Evolutionary conservation across 2,329 filamentous ascomycete genomes (phyloP), one percentile per base, ranked within the genome.

Genomic region (Aspergillus felis): DNA sequence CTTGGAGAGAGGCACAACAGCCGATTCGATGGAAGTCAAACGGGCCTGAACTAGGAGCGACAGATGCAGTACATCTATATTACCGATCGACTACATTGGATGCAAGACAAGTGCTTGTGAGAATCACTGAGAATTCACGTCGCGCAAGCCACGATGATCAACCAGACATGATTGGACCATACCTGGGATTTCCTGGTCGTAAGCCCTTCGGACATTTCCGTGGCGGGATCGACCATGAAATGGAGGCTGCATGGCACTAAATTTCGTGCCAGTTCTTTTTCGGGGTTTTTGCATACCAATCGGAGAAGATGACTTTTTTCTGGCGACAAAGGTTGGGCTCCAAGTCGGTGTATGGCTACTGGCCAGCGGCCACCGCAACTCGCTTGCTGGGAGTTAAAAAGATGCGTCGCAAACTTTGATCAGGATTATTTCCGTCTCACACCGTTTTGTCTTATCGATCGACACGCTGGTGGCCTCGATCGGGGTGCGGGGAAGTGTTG

Each of bases 401-500:
- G 14, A 14, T 17, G 44, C 24, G 12, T 47, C 22, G 22, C 22
- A 14, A 22, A 10, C 22, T 24, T 8, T 44, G 44, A 27, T 17
- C 24, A n/a, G 17, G 22, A 24, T 14, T 24, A 25, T 27, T 24
- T 27, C 22, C 44, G 44, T 24, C 44, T 47, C 22, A 47, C 24
- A 47, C 24, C 44, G 20, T 47, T 24, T 27, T 25, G 22, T 6
- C 3, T 47, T 25, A 50, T 51, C 47, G 68, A 71, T 70, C 65
- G 62, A 63, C 68, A 66, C 50, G 61, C 56, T 57, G 61, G 61
- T 66, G 62, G 64, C 58, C 65, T 66, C 42, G 58, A 61, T 61
- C 50, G 55, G 62, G 61, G 63, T 62, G 61, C 61, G 64, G 66
- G 62, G 28, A 29, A 6, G 17, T 50, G 51, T 32, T 65, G 59